phyloP scores from a whole-genome alignment of 495 filamentous ascomycete genomes.

The Penicillium arizonense region DNA sequence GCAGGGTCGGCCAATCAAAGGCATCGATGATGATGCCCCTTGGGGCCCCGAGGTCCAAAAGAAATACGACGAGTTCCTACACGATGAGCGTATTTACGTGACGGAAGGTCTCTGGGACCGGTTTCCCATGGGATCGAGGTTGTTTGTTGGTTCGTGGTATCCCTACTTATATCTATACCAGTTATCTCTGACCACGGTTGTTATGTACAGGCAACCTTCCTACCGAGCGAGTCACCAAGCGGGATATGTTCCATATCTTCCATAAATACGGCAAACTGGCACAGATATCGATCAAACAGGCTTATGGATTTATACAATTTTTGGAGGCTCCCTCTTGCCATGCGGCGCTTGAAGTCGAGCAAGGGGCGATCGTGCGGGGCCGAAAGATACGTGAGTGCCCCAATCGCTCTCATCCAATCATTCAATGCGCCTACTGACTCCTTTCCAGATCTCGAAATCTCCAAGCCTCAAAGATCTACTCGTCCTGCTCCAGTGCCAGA shows the following conservation, averaged over 20 bases:
- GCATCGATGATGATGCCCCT: slow-evolving; percentile 46
- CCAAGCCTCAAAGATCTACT: slow-evolving; percentile 80
- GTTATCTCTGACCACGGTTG: slow-evolving; percentile 7
- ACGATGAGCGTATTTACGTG: slow-evolving; percentile 75
- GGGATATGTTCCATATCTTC: slow-evolving; percentile 89
- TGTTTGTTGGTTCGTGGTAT: slow-evolving; percentile 81
- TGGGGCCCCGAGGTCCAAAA: slow-evolving; percentile 65
- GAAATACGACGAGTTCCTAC: slow-evolving; percentile 79
- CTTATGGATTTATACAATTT: slow-evolving; percentile 97
- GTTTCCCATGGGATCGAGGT: slow-evolving; percentile 78
- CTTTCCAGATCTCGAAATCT: slow-evolving; percentile 82
- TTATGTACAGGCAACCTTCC: slow-evolving; percentile 76
- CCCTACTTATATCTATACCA: neutral
- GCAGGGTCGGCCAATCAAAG: slow-evolving; percentile 24
- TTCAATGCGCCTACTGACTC: slow-evolving; percentile 3
- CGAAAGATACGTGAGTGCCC: slow-evolving; percentile 83
- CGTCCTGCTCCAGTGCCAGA: slow-evolving; percentile 44
- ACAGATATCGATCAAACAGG: slow-evolving; percentile 95
- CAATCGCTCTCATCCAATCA: neutral
- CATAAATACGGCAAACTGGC: slow-evolving; percentile 82
- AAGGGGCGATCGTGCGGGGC: slow-evolving; percentile 75
- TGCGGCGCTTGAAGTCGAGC: slow-evolving; percentile 69
- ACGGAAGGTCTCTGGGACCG: slow-evolving; percentile 90
- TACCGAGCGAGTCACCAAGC: slow-evolving; percentile 88
- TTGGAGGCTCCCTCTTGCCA: slow-evolving; percentile 71